These are phyloP conservation scores for Agroathelia rolfsii DNA, from an alignment of 1,284 basidiomycete genomes.

Conservation along the genomic window DNA sequence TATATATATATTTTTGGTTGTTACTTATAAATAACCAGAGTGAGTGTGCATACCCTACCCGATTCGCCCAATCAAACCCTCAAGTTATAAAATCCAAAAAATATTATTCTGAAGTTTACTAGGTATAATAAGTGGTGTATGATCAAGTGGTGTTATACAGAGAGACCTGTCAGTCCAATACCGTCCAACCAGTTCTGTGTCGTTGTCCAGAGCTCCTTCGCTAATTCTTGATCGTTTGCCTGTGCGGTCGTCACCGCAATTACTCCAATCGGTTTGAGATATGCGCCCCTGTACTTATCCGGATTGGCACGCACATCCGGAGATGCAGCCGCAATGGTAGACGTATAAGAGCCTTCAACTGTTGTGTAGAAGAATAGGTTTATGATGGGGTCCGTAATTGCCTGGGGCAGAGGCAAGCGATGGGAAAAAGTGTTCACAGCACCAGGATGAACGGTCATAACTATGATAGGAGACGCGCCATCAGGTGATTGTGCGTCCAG, in stretches of 20 bases:
- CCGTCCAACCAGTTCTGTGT: too few relatives aligned
- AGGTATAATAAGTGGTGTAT: too few relatives aligned
- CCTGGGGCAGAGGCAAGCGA: slow-evolving; percentile 13
- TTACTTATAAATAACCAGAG: too few relatives aligned
- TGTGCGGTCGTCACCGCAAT: slow-evolving; percentile 18
- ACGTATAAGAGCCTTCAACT: slow-evolving; percentile 31
- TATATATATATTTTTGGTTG: too few relatives aligned
- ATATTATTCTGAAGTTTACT: too few relatives aligned
- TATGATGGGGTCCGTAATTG: too few relatives aligned
- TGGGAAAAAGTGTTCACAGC: slow-evolving; percentile 30
- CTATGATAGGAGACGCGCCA: slow-evolving; percentile 20
- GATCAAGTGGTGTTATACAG: too few relatives aligned
- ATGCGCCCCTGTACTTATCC: slow-evolving; percentile 35
- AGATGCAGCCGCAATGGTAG: slow-evolving; percentile 37
- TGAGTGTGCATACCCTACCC: too few relatives aligned
- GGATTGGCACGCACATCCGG: slow-evolving; percentile 25
- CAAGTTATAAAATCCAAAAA: too few relatives aligned
- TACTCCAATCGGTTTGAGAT: slow-evolving; percentile 28
- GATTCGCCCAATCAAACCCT: too few relatives aligned
- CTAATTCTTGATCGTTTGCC: slow-evolving; percentile 26
- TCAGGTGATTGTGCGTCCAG: slow-evolving; percentile 17
- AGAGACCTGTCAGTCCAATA: too few relatives aligned
- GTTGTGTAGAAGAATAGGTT: slow-evolving; percentile 24
- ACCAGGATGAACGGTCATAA: slow-evolving; percentile 26
- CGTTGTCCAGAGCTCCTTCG: slow-evolving; percentile 33